phyloP scores from a whole-genome alignment of 345 rosid species.

The Rhizophora apiculata region DNA sequence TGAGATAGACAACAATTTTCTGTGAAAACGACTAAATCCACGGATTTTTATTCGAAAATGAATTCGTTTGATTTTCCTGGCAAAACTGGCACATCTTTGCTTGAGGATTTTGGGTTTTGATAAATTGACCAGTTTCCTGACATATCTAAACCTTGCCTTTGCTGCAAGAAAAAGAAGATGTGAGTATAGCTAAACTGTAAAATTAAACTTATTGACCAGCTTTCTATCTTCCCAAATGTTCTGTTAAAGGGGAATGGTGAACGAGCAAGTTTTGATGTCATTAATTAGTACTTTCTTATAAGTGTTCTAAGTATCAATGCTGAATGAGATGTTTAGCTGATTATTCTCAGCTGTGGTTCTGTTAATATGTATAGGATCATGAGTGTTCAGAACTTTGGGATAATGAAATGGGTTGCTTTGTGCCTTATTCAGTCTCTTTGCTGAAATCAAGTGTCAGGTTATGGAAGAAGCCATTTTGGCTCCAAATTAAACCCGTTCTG shows the following conservation, averaged over 20 bases:
- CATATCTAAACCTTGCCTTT: slow-evolving; percentile 37
- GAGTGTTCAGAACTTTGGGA: too few relatives aligned
- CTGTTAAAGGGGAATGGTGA: too few relatives aligned
- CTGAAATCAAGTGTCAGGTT: too few relatives aligned
- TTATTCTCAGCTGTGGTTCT: neutral
- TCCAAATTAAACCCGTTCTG: neutral
- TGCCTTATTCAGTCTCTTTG: too few relatives aligned
- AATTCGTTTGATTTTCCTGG: slow-evolving; percentile 51
- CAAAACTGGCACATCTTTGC: slow-evolving; percentile 43
- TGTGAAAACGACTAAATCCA: slow-evolving; percentile 54
- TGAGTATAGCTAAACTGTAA: neutral
- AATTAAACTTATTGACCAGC: too few relatives aligned
- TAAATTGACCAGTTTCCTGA: slow-evolving; percentile 34
- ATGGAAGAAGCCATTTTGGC: too few relatives aligned
- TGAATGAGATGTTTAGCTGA: slow-evolving; percentile 5
- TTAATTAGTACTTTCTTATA: neutral
- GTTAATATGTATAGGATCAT: too few relatives aligned
- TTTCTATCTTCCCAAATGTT: too few relatives aligned
- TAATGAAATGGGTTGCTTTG: too few relatives aligned
- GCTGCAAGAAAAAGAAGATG: slow-evolving; percentile 22
- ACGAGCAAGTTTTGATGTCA: too few relatives aligned
- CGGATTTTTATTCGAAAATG: slow-evolving; percentile 61
- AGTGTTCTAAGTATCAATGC: neutral
- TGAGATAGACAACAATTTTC: slow-evolving; percentile 49
- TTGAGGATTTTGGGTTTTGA: slow-evolving; percentile 41